A percentile compares a stretch with the other conserved stretches of the same genome.
Evolutionary conservation across 2,329 filamentous ascomycete species (phyloP).

Genomic region (Karstenula rhodostoma): DNA sequence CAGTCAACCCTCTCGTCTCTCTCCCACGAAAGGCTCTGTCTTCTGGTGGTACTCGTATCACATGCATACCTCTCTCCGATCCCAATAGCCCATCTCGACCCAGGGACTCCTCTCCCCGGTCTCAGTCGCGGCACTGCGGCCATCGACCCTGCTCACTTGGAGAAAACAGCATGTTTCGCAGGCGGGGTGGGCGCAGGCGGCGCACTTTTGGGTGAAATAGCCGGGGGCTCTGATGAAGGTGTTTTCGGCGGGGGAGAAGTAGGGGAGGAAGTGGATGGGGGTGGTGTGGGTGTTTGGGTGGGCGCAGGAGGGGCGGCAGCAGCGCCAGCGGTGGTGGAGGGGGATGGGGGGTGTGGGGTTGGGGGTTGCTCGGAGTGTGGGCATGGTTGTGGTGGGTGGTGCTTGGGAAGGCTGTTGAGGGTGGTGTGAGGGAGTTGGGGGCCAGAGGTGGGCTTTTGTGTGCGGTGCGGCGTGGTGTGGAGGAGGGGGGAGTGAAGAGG

Average conservation of each 20-base stretch:
- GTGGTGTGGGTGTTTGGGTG: background rate
- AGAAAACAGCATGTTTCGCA: background rate
- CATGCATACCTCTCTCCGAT: background rate
- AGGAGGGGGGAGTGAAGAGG: background rate
- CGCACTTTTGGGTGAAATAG: background rate
- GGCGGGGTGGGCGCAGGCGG: background rate
- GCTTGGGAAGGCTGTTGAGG: background rate
- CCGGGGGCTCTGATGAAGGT: background rate
- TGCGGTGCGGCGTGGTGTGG: too few relatives aligned
- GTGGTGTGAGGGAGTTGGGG: background rate
- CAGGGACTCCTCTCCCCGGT: background rate
- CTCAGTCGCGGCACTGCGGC: background rate
- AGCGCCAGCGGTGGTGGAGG: conserved; percentile 8
- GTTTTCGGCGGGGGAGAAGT: background rate
- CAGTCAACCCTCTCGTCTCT: background rate
- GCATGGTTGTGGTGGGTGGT: background rate
- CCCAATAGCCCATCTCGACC: background rate
- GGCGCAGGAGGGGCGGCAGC: background rate
- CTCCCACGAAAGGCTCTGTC: too few relatives aligned
- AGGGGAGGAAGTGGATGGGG: background rate
- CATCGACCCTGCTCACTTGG: background rate
- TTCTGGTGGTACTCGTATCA: background rate
- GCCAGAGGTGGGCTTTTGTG: too few relatives aligned
- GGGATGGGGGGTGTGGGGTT: background rate
- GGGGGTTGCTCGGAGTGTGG: background rate